Evolutionary conservation across 495 filamentous ascomycete genomes (phyloP).

Genomic region (Hypomontagnella submonticulosa): DNA sequence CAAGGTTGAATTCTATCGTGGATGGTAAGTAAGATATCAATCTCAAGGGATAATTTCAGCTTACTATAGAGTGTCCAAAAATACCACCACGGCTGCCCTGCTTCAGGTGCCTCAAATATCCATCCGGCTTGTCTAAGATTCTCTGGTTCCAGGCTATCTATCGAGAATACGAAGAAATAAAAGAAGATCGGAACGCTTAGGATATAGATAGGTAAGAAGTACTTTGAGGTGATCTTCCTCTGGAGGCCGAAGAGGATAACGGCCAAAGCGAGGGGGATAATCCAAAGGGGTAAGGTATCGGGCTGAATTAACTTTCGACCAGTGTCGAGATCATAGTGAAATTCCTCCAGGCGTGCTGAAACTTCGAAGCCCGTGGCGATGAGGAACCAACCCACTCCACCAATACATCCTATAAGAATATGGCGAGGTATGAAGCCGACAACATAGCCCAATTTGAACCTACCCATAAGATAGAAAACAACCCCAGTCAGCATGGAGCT

Average conservation of each 20-base stretch:
- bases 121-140: conserved; percentile 77
- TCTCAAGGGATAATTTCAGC: conserved; percentile 26
- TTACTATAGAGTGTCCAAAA: conserved; percentile 94
- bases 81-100: conserved; percentile 92
- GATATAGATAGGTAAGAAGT: conserved; percentile 88
- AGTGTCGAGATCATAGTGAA: conserved; percentile 82
- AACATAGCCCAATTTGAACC: conserved; percentile 83
- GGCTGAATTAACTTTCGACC: conserved; percentile 73
- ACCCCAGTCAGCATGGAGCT: conserved; percentile 91
- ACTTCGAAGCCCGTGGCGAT: conserved; percentile 92
- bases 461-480: conserved; percentile 91
- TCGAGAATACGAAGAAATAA: conserved; percentile 78
- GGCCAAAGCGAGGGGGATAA: conserved; percentile 79
- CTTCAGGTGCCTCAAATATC: conserved; percentile 87
- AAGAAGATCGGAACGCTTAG: conserved; percentile 81
- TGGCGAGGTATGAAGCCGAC: conserved; percentile 97
- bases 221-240: conserved; percentile 77
- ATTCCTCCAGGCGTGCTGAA: conserved; percentile 85
- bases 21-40: conserved; percentile 35
- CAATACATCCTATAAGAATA: conserved; percentile 97
- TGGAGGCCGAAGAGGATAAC: conserved; percentile 79
- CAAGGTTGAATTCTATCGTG: conserved; percentile 71
- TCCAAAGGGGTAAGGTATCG: conserved; percentile 84
- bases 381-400: conserved; percentile 97
- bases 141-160: conserved; percentile 70